Percentiles rank a stretch among this genome's conserved stretches.
These are phyloP conservation scores for Lachnellula cervina DNA, from an alignment of 2,329 filamentous ascomycete genomes.

Conservation along the genomic window DNA sequence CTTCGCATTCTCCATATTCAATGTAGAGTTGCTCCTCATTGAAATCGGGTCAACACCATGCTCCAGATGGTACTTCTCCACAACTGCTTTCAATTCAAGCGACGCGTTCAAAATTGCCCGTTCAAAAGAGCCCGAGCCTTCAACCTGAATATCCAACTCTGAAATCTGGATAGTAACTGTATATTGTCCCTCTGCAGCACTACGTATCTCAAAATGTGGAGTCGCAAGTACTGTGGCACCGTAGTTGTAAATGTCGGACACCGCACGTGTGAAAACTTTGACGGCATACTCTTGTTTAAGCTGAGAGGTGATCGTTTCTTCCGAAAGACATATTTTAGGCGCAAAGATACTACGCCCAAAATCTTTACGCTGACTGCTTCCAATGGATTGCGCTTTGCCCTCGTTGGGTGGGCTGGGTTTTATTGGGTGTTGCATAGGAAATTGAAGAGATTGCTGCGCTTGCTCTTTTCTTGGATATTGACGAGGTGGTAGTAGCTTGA, in stretches of 20 bases:
- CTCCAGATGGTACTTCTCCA: neutral
- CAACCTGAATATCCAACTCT: neutral
- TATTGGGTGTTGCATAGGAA: no score
- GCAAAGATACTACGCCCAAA: no score
- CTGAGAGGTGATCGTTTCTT: neutral
- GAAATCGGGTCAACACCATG: neutral
- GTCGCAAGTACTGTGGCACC: neutral
- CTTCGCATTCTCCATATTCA: neutral
- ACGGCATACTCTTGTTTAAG: neutral
- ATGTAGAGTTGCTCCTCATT: neutral
- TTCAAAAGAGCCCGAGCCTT: neutral
- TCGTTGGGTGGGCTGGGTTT: no score
- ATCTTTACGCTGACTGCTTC: no score
- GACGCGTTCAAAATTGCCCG: neutral
- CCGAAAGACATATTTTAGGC: no score
- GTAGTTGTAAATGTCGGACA: neutral
- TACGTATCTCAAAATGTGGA: neutral
- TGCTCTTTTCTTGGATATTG: no score
- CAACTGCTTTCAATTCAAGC: neutral
- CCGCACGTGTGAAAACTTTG: neutral
- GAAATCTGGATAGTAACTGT: neutral
- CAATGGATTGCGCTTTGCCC: no score
- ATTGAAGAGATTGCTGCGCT: neutral
- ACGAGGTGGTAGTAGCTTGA: no score
- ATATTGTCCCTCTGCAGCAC: neutral